Percentiles rank a stretch among this genome's conserved stretches.
phyloP scores from a whole-genome alignment of 805 yeast species.

The Kuraishia capsulata region DNA sequence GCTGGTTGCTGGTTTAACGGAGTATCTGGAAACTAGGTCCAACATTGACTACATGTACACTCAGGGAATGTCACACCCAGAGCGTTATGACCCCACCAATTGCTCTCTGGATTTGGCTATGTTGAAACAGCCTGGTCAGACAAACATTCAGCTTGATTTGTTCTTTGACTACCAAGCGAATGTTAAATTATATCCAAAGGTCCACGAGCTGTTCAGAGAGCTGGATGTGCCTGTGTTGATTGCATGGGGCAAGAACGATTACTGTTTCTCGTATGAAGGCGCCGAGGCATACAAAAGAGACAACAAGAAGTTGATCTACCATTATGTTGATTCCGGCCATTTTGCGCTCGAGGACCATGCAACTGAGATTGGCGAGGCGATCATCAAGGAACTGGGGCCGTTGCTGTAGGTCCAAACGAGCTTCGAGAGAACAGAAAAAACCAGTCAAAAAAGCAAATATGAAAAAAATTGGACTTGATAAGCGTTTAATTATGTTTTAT shows the following conservation, averaged over 20 bases:
- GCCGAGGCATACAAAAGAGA: slow-evolving; percentile 28
- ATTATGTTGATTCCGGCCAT: slow-evolving; percentile 20
- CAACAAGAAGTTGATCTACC: slow-evolving; percentile 15
- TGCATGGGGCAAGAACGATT: slow-evolving; percentile 31
- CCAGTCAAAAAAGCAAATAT: no score
- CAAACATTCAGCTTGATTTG: slow-evolving; percentile 21
- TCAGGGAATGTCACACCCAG: not conserved
- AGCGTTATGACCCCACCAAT: not conserved
- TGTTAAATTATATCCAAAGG: slow-evolving; percentile 23
- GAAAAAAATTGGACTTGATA: no score
- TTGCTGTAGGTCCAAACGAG: no score
- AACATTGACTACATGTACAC: not conserved
- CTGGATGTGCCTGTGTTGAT: slow-evolving; percentile 24
- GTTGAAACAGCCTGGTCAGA: slow-evolving; percentile 12
- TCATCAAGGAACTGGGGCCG: no score
- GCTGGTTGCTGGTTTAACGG: slow-evolving; percentile 7
- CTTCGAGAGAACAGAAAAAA: no score
- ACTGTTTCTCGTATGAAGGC: slow-evolving; percentile 23
- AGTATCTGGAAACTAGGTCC: slow-evolving; percentile 6
- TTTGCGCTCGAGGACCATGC: not conserved
- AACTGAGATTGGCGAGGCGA: not conserved
- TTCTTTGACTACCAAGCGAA: slow-evolving; percentile 26
- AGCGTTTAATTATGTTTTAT: no score
- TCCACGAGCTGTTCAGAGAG: slow-evolving; percentile 22
- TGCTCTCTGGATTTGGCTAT: not conserved